phyloP scores from a whole-genome alignment of 164 flowering plant genomes.

The Warburgia ugandensis region DNA sequence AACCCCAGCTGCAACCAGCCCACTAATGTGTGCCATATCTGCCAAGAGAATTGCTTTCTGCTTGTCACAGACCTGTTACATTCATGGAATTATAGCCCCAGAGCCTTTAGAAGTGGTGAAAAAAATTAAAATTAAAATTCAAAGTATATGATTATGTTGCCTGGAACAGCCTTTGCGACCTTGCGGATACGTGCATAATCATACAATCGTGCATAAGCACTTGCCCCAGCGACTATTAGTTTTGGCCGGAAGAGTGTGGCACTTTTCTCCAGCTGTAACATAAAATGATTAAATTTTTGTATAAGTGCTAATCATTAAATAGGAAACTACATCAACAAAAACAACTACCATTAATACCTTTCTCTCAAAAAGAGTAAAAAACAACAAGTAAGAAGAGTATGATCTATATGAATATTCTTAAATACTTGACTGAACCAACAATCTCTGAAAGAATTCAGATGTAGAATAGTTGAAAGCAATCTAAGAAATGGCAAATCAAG shows the following conservation, averaged over 20 bases:
- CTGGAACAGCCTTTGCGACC: slow-evolving; percentile 31
- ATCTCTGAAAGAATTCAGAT: too few relatives aligned
- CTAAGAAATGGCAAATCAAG: too few relatives aligned
- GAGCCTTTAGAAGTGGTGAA: background rate
- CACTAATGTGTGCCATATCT: slow-evolving; percentile 99
- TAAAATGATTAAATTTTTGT: background rate
- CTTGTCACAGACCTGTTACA: slow-evolving; percentile 76
- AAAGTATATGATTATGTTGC: too few relatives aligned
- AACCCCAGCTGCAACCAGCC: slow-evolving; percentile 96
- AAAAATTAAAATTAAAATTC: background rate
- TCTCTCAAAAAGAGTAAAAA: too few relatives aligned
- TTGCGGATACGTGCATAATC: slow-evolving; percentile 88
- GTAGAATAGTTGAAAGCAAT: too few relatives aligned
- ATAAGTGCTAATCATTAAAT: too few relatives aligned
- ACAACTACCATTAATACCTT: too few relatives aligned
- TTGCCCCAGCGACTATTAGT: slow-evolving; percentile 95
- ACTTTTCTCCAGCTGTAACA: slow-evolving; percentile 82
- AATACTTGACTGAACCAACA: too few relatives aligned
- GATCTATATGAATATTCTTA: too few relatives aligned
- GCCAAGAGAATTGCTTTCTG: slow-evolving; percentile 93
- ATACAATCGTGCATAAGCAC: slow-evolving; percentile 96
- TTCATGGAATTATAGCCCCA: background rate
- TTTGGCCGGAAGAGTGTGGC: slow-evolving; percentile 91
- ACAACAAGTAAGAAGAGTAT: too few relatives aligned
- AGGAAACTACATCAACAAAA: too few relatives aligned